A percentile compares a stretch with the other conserved stretches of the same genome.
phyloP scores from a whole-genome alignment of 257 asterid species.

The Solanum ahanhuiri region DNA sequence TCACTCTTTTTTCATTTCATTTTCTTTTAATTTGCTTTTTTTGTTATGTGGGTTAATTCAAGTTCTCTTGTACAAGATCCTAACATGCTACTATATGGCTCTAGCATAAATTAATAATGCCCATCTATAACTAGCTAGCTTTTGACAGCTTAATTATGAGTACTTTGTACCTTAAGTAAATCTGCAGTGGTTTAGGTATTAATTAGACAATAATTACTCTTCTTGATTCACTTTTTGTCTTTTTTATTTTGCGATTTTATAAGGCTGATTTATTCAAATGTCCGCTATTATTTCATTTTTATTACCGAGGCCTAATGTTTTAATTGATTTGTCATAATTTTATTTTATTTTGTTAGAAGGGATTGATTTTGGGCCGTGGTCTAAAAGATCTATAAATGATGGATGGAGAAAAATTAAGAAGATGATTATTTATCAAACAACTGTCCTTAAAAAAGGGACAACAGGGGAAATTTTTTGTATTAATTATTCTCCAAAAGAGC shows the following conservation, averaged over 20 bases:
- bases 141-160: background rate
- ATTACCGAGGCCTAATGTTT: background rate
- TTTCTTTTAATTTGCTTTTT: background rate
- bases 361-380: background rate
- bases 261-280: background rate
- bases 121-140: background rate
- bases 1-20: background rate
- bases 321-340: background rate
- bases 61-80: background rate
- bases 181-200: background rate
- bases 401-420: background rate
- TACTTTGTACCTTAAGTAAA: background rate
- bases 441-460: background rate
- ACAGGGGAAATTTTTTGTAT: background rate
- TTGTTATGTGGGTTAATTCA: background rate
- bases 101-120: background rate
- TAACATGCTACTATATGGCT: conserved; percentile 5
- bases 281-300: background rate
- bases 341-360: background rate
- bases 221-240: background rate
- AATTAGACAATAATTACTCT: background rate
- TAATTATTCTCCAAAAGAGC: background rate
- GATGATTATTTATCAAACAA: background rate
- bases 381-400: background rate
- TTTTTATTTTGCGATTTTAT: background rate